Evolutionary conservation across 2,329 filamentous ascomycete species (phyloP), one percentile per base, ranked within the genome.

Genomic region (Paraconiothyrium brasiliense): DNA sequence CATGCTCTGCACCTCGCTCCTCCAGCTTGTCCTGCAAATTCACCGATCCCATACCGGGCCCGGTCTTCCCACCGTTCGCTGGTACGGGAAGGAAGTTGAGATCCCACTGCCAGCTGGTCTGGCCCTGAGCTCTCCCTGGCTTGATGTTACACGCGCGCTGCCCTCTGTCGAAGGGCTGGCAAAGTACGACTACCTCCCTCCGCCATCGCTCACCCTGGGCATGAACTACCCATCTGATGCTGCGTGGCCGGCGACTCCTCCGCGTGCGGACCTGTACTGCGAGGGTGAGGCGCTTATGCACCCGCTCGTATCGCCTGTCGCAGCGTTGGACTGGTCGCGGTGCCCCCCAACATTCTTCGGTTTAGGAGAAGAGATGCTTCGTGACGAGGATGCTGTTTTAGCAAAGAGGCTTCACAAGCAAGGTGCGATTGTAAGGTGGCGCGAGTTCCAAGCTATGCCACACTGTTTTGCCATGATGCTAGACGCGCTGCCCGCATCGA

Each of bases 401-500:
- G 90, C 89, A 0, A 77, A 80, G 44, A 83, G 84, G 43, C 81
- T 91, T 11, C 81, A 81, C 16, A 65, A 70, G 8, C 86, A 90
- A 49, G 87, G 86, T 5, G 89, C 90, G 0, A 72, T 71, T 0
- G 86, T 94, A 0, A 82, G 87, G 3, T 90, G 89, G 70, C 87
- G 92, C 73, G 87, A 92, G 78, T 95, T 89, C 73, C 89, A 93
- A 75, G 90, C 87, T 3, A 94, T 94, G 92, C 91, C 92, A 57
- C 92, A 94, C 78, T 88, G 87, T 67, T 94, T 85, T 66, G 77
- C 71, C 0, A 77, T 83, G 77, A 61, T 84, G 58, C 61, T 84
- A 4, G 80, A 81, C n/a, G 59, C 66, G 1, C 58, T 77, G 2
- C 52, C 65, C 3, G 76, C 64, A 0, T 67, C 72, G 7, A 60